Percentiles rank a stretch among this genome's conserved stretches.
phyloP scores from a whole-genome alignment of 164 flowering plant species.

The Stephania cephalantha region DNA sequence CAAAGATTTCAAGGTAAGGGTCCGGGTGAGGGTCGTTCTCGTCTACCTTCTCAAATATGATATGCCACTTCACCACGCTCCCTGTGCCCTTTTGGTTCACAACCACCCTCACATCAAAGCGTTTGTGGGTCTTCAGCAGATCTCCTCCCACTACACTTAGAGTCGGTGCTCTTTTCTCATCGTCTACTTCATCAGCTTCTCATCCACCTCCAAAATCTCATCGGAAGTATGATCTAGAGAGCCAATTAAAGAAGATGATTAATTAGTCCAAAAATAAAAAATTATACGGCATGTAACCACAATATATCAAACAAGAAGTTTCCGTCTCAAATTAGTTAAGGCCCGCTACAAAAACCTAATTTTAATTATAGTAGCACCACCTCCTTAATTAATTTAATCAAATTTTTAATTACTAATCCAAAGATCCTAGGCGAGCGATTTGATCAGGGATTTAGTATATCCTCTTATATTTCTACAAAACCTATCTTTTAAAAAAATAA shows the following conservation, averaged over 20 bases:
- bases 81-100: slow-evolving; percentile 1
- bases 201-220: slow-evolving; percentile 3
- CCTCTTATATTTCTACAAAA: no score
- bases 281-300: no score
- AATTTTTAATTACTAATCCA: no score
- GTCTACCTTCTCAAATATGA: slow-evolving; percentile 9
- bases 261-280: no score
- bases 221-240: not conserved
- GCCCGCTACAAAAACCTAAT: no score
- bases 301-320: no score
- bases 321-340: no score
- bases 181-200: not conserved
- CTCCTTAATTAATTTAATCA: no score
- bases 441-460: no score
- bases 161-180: slow-evolving; percentile 1
- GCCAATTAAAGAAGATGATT: not conserved
- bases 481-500: no score
- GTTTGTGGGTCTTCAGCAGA: slow-evolving; percentile 1
- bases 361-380: no score
- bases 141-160: slow-evolving; percentile 1
- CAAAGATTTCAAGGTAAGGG: not conserved
- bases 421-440: no score
- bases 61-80: slow-evolving; percentile 9
- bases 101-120: not conserved
- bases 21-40: slow-evolving; percentile 5